A percentile compares a stretch with the other conserved stretches of the same genome.
phyloP scores from a whole-genome alignment of 805 yeast genomes.

The Candida piceae region DNA sequence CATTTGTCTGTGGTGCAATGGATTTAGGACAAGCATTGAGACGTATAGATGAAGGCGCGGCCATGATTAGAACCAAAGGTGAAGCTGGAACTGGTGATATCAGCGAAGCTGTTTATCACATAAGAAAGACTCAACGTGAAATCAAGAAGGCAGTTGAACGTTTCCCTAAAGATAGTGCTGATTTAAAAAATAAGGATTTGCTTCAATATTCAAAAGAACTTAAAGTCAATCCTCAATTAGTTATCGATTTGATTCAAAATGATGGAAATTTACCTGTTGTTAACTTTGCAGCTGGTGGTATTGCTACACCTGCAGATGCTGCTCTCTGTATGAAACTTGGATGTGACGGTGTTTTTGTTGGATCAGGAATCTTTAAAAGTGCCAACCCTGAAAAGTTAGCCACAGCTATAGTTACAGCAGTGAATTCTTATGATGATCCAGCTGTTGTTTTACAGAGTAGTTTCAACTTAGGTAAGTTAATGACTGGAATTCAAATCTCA shows the following conservation, averaged over 20 bases:
- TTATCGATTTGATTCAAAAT: slow-evolving; percentile 43
- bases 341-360: slow-evolving; percentile 75
- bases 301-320: slow-evolving; percentile 85
- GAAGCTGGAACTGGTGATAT: slow-evolving; percentile 90
- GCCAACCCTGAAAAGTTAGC: slow-evolving; percentile 70
- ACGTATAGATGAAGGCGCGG: slow-evolving; percentile 77
- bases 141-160: slow-evolving; percentile 40
- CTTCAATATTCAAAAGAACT: slow-evolving; percentile 53
- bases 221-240: slow-evolving; percentile 54
- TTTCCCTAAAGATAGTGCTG: slow-evolving; percentile 2
- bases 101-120: slow-evolving; percentile 75
- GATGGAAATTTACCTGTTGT: slow-evolving; percentile 72
- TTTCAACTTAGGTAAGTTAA: slow-evolving; percentile 67
- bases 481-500: slow-evolving; percentile 66
- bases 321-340: slow-evolving; percentile 79
- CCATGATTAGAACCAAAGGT: slow-evolving; percentile 83
- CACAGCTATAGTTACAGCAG: slow-evolving; percentile 74
- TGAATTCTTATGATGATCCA: slow-evolving; percentile 64
- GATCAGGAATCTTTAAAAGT: slow-evolving; percentile 76
- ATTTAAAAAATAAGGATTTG: too few species aligned
- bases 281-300: slow-evolving; percentile 85
- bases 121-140: slow-evolving; percentile 53
- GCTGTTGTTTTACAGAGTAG: slow-evolving; percentile 56
- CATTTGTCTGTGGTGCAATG: slow-evolving; percentile 82
- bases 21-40: slow-evolving; percentile 79